Percentiles rank a stretch among this genome's conserved stretches.
Conservation (phyloP, 2,329 filamentous ascomycete genomes). For the Talaromyces sp. region DNA sequence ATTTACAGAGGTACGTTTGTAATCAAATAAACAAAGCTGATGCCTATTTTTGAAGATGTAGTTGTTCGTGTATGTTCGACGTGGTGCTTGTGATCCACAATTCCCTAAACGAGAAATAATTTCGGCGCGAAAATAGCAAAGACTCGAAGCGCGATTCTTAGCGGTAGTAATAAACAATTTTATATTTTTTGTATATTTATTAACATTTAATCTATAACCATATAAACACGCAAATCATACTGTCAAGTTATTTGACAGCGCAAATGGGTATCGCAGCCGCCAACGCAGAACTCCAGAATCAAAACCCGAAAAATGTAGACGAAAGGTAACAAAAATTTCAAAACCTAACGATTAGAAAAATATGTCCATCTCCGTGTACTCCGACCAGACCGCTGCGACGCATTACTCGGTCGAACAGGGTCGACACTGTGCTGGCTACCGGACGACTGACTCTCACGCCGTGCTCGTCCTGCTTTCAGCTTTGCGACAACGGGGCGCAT, state of each 20-base stretch:
- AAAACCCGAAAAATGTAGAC: background rate
- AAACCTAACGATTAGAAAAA: background rate
- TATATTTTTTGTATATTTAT: background rate
- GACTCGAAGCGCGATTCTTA: background rate
- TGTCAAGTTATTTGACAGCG: background rate
- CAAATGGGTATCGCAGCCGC: background rate
- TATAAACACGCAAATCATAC: background rate
- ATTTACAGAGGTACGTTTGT: background rate
- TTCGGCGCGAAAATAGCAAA: background rate
- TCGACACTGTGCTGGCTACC: background rate
- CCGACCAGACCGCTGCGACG: background rate
- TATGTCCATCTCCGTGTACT: background rate
- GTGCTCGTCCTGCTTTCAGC: background rate
- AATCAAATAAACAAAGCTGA: background rate
- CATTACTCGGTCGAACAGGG: background rate
- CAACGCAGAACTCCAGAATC: background rate
- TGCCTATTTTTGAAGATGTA: background rate
- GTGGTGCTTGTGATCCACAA: background rate
- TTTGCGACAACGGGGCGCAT: background rate
- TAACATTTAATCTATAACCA: background rate
- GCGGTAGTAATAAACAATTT: background rate
- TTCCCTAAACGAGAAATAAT: background rate
- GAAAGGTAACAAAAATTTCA: background rate
- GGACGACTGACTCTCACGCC: background rate
- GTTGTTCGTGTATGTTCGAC: background rate